These are phyloP conservation scores for Acanthamoeba quina DNA, from an alignment of 208 protist genomes.

Conservation along the genomic window DNA sequence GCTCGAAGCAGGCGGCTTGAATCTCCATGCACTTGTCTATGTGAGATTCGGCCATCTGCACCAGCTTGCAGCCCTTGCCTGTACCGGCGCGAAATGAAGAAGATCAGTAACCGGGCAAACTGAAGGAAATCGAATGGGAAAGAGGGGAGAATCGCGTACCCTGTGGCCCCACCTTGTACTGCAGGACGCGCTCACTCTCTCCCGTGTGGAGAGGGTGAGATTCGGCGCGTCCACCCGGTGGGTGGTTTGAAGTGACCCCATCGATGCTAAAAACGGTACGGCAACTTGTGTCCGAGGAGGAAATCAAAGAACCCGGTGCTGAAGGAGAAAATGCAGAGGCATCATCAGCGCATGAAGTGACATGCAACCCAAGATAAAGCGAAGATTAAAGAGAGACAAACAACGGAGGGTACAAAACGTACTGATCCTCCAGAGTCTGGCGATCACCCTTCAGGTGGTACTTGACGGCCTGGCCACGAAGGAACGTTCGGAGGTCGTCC, in stretches of 20 bases:
- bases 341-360: too few species aligned
- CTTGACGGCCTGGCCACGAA: slow-evolving; percentile 51
- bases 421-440: slow-evolving; percentile 50
- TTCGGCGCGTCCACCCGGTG: background rate
- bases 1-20: slow-evolving; percentile 51
- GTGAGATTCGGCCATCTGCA: slow-evolving; percentile 61
- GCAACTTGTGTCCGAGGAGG: slow-evolving; percentile 59
- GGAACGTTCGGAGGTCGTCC: slow-evolving; percentile 21
- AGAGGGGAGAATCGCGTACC: background rate
- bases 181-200: slow-evolving; percentile 41
- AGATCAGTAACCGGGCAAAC: background rate
- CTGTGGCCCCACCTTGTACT: slow-evolving; percentile 51
- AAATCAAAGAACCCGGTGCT: slow-evolving; percentile 56
- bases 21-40: slow-evolving; percentile 58
- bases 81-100: background rate
- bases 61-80: slow-evolving; percentile 65
- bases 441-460: slow-evolving; percentile 67
- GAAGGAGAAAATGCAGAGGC: too few species aligned
- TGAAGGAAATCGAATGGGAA: too few species aligned
- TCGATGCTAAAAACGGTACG: slow-evolving; percentile 69
- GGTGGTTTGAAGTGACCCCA: background rate
- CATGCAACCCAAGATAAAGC: too few species aligned
- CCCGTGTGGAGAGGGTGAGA: background rate
- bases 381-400: too few species aligned
- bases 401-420: background rate